Evolutionary conservation across 1,284 basidiomycete species (phyloP).

Genomic region (Cryptococcus jaspeensis): DNA sequence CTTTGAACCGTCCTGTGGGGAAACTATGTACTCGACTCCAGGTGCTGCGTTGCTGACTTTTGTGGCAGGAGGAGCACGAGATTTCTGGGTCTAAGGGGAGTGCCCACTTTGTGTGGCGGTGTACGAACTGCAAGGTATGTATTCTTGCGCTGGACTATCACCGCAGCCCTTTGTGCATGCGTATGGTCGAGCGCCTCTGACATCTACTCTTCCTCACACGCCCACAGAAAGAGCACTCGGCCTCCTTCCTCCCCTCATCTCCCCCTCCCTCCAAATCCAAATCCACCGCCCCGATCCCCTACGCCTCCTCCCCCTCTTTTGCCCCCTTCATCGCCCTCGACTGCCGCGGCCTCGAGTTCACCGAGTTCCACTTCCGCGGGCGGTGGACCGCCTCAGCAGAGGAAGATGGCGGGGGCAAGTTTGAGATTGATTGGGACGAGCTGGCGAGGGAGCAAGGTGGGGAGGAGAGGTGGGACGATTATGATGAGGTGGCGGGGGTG

Average conservation of each 20-base stretch:
- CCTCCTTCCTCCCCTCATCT: slow-evolving; percentile 41
- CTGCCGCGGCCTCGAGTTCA: slow-evolving; percentile 51
- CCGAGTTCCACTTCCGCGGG: slow-evolving; percentile 43
- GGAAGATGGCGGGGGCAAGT: slow-evolving; percentile 31
- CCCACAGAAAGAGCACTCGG: slow-evolving; percentile 49
- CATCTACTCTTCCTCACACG: too few species aligned
- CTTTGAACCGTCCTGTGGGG: too few species aligned
- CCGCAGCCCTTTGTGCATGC: not conserved
- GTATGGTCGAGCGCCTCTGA: too few species aligned
- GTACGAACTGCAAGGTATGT: slow-evolving; percentile 49
- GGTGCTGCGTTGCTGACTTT: too few species aligned
- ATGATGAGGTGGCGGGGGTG: slow-evolving; percentile 44
- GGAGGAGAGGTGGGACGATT: slow-evolving; percentile 52
- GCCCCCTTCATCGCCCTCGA: slow-evolving; percentile 47
- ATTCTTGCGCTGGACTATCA: not conserved
- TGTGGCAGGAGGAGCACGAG: slow-evolving; percentile 43
- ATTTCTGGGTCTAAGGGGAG: slow-evolving; percentile 47
- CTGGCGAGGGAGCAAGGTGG: slow-evolving; percentile 23
- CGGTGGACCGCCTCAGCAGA: slow-evolving; percentile 19
- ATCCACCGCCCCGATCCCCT: slow-evolving; percentile 36
- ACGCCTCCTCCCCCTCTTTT: slow-evolving; percentile 16
- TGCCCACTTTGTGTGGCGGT: slow-evolving; percentile 51
- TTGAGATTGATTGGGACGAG: slow-evolving; percentile 48
- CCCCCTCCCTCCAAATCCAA: slow-evolving; percentile 34
- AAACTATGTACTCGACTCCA: too few species aligned